Percentiles rank a stretch among this genome's conserved stretches.
These are phyloP conservation scores for Cenchrus fungigraminus DNA, from an alignment of 176 grass and related monocot species.

Conservation along the genomic window DNA sequence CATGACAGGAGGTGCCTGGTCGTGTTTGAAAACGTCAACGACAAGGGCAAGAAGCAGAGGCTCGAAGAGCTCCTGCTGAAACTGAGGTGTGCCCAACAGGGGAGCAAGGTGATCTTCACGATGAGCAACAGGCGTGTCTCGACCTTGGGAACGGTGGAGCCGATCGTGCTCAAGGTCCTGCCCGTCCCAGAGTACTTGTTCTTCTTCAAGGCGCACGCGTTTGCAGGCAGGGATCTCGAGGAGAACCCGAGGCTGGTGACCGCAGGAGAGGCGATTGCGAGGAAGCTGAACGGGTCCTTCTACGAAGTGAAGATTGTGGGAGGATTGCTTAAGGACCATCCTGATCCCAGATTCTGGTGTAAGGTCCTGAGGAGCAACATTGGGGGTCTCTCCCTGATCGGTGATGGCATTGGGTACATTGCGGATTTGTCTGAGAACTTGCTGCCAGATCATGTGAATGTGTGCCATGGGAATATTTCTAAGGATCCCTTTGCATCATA, in stretches of 20 bases:
- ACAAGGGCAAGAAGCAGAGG: neutral
- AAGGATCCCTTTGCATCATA: neutral
- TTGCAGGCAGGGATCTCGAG: neutral
- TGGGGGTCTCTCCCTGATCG: neutral
- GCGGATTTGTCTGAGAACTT: constrained; percentile 35
- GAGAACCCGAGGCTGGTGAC: neutral
- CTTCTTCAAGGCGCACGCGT: neutral
- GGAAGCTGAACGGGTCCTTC: constrained; percentile 21
- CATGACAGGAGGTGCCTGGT: constrained; percentile 18
- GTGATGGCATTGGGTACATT: constrained; percentile 4
- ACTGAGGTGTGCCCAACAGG: neutral
- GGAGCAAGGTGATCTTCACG: constrained; percentile 40
- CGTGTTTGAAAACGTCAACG: constrained; percentile 29
- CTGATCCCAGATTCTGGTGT: constrained; percentile 16
- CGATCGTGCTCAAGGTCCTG: neutral
- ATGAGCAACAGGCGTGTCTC: neutral
- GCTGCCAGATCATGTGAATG: neutral
- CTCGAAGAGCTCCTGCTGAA: constrained; percentile 22
- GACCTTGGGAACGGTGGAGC: neutral
- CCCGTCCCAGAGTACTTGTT: constrained; percentile 21
- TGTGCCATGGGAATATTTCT: neutral
- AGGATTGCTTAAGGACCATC: neutral
- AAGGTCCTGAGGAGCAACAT: constrained; percentile 22
- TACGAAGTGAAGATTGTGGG: neutral
- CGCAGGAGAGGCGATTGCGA: neutral